Evolutionary conservation across 352 stramenopile genomes (phyloP).

Genomic region (Pythium vanterpoolii): DNA sequence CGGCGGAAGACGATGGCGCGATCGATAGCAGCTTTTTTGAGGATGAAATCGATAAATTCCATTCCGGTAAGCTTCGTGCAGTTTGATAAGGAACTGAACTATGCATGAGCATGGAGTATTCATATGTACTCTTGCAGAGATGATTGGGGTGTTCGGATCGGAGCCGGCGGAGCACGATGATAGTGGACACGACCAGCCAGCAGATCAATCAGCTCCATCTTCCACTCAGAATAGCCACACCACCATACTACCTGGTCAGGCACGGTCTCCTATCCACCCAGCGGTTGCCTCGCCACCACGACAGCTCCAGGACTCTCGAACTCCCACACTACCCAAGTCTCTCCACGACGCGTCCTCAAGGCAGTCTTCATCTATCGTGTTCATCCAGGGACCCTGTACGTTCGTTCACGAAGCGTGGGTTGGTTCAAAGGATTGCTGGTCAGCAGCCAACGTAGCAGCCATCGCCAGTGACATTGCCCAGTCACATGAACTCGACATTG

Average conservation of each 20-base stretch:
- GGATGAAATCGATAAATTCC: constrained; percentile 43
- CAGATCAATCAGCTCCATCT: background rate
- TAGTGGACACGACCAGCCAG: constrained; percentile 1
- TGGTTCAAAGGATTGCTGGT: background rate
- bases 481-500: constrained; percentile 3
- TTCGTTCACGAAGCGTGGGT: constrained; percentile 14
- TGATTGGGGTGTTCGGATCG: constrained; percentile 47
- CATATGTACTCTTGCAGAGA: constrained; percentile 26
- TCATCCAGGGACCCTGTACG: constrained; percentile 18
- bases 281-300: background rate
- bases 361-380: background rate
- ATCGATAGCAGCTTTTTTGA: constrained; percentile 8
- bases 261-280: background rate
- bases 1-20: background rate
- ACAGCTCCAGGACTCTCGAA: background rate
- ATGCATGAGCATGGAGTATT: background rate
- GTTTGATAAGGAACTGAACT: background rate
- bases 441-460: background rate
- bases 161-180: constrained; percentile 35
- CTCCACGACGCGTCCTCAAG: background rate
- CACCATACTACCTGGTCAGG: background rate
- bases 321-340: background rate
- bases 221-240: background rate
- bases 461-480: background rate
- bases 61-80: constrained; percentile 28